Conservation (phyloP, 768 basidiomycete genomes). For the Pisolithus microcarpus region DNA sequence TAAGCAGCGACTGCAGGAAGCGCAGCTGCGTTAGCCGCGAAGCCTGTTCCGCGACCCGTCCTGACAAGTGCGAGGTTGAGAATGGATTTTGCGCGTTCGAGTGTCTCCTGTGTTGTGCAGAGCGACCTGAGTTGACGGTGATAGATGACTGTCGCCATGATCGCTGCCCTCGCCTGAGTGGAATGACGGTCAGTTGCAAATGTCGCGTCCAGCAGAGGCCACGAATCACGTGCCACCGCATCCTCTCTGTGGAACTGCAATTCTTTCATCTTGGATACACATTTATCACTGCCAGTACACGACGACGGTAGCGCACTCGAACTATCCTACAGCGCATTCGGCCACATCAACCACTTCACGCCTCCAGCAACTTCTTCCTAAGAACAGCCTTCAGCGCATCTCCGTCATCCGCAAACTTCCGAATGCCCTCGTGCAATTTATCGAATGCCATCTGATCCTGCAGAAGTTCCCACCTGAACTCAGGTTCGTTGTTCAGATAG, state of each 20-base stretch:
- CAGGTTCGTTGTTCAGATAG: slow-evolving; percentile 82
- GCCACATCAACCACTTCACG: neutral
- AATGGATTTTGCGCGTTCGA: slow-evolving; percentile 17
- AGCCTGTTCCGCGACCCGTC: slow-evolving; percentile 25
- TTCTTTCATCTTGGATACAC: no score
- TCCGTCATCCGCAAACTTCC: slow-evolving; percentile 93
- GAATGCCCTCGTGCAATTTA: slow-evolving; percentile 94
- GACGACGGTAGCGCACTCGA: no score
- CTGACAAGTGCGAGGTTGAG: slow-evolving; percentile 14
- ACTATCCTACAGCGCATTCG: no score
- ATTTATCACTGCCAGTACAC: no score
- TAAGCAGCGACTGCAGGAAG: slow-evolving; percentile 26
- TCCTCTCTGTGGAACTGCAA: no score
- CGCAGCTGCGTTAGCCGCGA: slow-evolving; percentile 14
- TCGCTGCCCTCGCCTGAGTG: no score
- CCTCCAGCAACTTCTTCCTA: slow-evolving; percentile 45
- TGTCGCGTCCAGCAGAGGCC: no score
- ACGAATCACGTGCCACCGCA: no score
- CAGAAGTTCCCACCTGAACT: slow-evolving; percentile 88
- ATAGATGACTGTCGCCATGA: slow-evolving; percentile 14
- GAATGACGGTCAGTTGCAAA: no score
- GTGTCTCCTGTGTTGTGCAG: slow-evolving; percentile 16
- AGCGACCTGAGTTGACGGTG: slow-evolving; percentile 13
- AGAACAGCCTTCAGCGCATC: slow-evolving; percentile 76
- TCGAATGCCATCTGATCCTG: slow-evolving; percentile 93